Evolutionary conservation across 148 eudicot species (phyloP).

Genomic region (Chenopodium berlandieri): DNA sequence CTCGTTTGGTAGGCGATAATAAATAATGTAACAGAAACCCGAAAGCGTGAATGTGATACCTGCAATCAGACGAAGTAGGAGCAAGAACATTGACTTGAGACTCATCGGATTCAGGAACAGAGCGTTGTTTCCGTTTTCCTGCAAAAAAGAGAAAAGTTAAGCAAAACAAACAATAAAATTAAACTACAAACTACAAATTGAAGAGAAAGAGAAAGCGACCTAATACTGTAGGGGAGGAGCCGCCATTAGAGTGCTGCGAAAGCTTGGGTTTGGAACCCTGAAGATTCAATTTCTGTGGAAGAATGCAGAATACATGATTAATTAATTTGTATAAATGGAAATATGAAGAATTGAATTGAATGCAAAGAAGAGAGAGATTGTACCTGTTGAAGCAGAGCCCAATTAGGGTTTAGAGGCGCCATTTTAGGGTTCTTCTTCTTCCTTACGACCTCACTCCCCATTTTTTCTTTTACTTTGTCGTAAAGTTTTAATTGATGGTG

Average conservation of each 20-base stretch:
- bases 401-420: constrained; percentile 59
- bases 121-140: constrained; percentile 78
- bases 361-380: not conserved
- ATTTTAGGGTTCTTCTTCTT: constrained; percentile 38
- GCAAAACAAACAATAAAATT: not conserved
- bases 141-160: constrained; percentile 12
- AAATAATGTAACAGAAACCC: not conserved
- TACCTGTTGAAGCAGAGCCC: constrained; percentile 67
- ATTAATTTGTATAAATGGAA: not conserved
- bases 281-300: constrained; percentile 55
- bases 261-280: constrained; percentile 32
- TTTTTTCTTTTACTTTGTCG: not conserved
- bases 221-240: constrained; percentile 29
- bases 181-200: not conserved
- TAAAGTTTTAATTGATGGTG: too few relatives aligned
- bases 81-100: constrained; percentile 39
- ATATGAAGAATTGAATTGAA: not conserved
- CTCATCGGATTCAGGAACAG: constrained; percentile 33
- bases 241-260: constrained; percentile 22
- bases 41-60: constrained; percentile 33
- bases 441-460: constrained; percentile 18
- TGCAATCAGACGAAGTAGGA: constrained; percentile 65
- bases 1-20: too few relatives aligned
- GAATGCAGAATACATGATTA: not conserved
- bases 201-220: constrained; percentile 30